phyloP scores from a whole-genome alignment of 2,329 filamentous ascomycete species.

The Waltergamsia citrina region DNA sequence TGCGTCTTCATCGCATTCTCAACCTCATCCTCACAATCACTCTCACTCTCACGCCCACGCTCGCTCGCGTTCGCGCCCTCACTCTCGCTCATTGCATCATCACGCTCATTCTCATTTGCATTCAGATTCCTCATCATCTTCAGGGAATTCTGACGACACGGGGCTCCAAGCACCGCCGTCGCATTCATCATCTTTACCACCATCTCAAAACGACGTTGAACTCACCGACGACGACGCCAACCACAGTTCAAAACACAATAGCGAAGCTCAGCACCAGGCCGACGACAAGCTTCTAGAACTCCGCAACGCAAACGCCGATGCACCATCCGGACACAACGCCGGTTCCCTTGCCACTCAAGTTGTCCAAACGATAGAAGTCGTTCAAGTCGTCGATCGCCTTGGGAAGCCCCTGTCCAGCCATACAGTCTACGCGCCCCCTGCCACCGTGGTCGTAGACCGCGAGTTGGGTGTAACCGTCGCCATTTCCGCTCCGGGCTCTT shows the following conservation, averaged over 20 bases:
- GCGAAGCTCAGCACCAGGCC: constrained; percentile 1
- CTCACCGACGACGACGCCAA: neutral
- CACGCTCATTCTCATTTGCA: constrained; percentile 8
- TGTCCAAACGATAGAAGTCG: constrained; percentile 44
- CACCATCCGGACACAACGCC: neutral
- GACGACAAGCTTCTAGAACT: neutral
- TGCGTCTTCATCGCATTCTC: neutral
- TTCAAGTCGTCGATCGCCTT: constrained; percentile 39
- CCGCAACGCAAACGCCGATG: constrained; percentile 5
- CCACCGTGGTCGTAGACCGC: constrained; percentile 25
- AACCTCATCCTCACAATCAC: constrained; percentile 6
- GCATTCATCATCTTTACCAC: neutral
- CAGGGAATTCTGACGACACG: constrained; percentile 7
- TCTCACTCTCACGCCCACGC: constrained; percentile 15
- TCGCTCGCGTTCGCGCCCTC: constrained; percentile 10
- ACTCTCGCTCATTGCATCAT: constrained; percentile 8
- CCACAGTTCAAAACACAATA: neutral
- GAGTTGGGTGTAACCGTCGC: constrained; percentile 24
- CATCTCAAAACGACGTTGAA: neutral
- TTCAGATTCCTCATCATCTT: no score
- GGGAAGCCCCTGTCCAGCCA: constrained; percentile 34
- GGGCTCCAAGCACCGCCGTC: neutral
- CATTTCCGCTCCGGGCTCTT: constrained; percentile 15
- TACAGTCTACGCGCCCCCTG: constrained; percentile 29
- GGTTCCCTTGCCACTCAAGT: constrained; percentile 33